phyloP scores from a whole-genome alignment of 495 filamentous ascomycete species.

The Cetradonia linearis region DNA sequence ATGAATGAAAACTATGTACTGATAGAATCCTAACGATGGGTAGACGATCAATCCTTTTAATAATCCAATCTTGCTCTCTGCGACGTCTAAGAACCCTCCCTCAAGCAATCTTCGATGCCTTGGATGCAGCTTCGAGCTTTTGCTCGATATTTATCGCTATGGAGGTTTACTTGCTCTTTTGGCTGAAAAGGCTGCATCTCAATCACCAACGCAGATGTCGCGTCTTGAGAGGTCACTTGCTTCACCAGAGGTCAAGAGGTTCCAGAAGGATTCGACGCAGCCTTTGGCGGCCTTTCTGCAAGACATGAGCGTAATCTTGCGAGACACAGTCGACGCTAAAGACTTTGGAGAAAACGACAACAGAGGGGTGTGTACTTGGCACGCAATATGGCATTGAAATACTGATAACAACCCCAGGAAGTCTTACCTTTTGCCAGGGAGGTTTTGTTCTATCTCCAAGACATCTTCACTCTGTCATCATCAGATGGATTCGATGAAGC shows the following conservation, averaged over 20 bases:
- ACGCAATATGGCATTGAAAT: slow-evolving; percentile 26
- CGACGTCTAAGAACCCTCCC: slow-evolving; percentile 26
- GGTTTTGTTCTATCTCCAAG: slow-evolving; percentile 16
- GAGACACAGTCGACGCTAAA: slow-evolving; percentile 1
- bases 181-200: slow-evolving; percentile 31
- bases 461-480: slow-evolving; percentile 27
- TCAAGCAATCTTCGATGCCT: slow-evolving; percentile 24
- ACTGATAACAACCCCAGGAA: slow-evolving; percentile 22
- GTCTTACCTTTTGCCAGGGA: slow-evolving; percentile 14
- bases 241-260: slow-evolving; percentile 44
- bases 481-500: slow-evolving; percentile 40
- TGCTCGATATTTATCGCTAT: slow-evolving; percentile 34
- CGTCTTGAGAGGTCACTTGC: slow-evolving; percentile 59
- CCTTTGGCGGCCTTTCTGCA: slow-evolving; percentile 38
- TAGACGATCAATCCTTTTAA: slow-evolving; percentile 28
- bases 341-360: not conserved
- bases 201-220: slow-evolving; percentile 54
- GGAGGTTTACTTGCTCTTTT: slow-evolving; percentile 23
- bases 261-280: slow-evolving; percentile 57
- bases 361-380: not conserved
- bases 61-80: slow-evolving; percentile 46
- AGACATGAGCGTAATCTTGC: slow-evolving; percentile 27
- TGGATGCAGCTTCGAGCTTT: slow-evolving; percentile 44
- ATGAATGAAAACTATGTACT: slow-evolving; percentile 22
- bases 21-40: slow-evolving; percentile 23